Percentiles rank a stretch among this genome's conserved stretches.
These are phyloP conservation scores for Solanum medicagineum DNA, from an alignment of 257 asterid species.

Conservation along the genomic window DNA sequence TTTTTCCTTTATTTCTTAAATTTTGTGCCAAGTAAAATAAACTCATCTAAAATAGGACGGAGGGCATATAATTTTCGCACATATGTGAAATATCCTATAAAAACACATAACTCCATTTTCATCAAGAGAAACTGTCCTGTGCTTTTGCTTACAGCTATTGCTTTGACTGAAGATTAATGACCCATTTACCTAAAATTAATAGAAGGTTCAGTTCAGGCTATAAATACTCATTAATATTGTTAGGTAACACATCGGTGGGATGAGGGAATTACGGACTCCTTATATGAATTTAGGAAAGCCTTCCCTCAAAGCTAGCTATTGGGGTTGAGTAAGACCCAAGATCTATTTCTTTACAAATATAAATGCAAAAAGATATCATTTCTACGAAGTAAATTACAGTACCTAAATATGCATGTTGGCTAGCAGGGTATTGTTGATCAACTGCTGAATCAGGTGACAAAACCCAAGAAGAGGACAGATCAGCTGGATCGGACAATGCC, in stretches of 20 bases:
- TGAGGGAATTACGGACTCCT: no score
- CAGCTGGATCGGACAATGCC: conserved; percentile 15
- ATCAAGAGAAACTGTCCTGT: background rate
- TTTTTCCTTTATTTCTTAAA: no score
- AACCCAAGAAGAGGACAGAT: conserved; percentile 21
- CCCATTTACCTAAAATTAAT: background rate
- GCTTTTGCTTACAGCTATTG: background rate
- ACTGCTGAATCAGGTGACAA: conserved; percentile 21
- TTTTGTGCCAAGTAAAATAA: no score
- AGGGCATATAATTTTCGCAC: background rate
- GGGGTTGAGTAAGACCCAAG: no score
- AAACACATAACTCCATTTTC: background rate
- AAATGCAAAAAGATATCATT: background rate
- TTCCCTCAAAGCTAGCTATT: no score
- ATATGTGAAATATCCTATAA: background rate
- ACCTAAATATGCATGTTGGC: conserved; percentile 19
- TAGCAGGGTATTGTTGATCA: conserved; percentile 10
- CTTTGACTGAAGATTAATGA: background rate
- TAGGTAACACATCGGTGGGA: no score
- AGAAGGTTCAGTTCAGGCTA: background rate
- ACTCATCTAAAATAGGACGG: no score
- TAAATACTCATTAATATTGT: background rate
- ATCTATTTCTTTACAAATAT: background rate
- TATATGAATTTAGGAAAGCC: no score
- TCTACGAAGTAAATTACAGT: background rate